Conservation (phyloP, 345 rosid genomes). For the Bruguiera sexangula region DNA sequence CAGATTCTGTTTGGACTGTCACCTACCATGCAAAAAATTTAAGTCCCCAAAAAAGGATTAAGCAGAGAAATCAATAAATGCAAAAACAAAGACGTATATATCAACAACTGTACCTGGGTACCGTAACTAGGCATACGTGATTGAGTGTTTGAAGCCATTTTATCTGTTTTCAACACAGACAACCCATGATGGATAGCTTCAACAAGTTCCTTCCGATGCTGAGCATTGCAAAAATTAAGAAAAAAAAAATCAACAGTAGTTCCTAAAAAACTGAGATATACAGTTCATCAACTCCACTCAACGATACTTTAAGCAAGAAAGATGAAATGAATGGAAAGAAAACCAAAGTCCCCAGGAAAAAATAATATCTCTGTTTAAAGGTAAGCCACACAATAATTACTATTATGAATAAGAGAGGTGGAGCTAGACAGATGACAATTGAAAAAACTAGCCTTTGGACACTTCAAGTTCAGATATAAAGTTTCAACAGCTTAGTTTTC, state of each 20-base stretch:
- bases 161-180: constrained; percentile 67
- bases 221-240: constrained; percentile 11
- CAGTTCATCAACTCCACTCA: not conserved
- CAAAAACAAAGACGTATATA: not conserved
- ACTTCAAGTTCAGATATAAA: not conserved
- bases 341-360: too few relatives aligned
- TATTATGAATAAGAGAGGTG: not conserved
- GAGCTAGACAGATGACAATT: not conserved
- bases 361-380: too few relatives aligned
- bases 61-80: not conserved
- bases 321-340: too few relatives aligned
- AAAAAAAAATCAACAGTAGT: constrained; percentile 8
- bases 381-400: not conserved
- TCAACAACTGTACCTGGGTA: constrained; percentile 60
- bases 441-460: not conserved
- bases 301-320: too few relatives aligned
- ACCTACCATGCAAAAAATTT: constrained; percentile 40
- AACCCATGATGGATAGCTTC: constrained; percentile 81
- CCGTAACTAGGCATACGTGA: constrained; percentile 92
- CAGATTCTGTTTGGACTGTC: constrained; percentile 89
- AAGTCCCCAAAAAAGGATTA: not conserved
- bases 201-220: constrained; percentile 92
- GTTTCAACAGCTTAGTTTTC: not conserved
- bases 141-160: constrained; percentile 59
- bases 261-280: not conserved